phyloP scores from a whole-genome alignment of 345 rosid species.

The Nephelium lappaceum region DNA sequence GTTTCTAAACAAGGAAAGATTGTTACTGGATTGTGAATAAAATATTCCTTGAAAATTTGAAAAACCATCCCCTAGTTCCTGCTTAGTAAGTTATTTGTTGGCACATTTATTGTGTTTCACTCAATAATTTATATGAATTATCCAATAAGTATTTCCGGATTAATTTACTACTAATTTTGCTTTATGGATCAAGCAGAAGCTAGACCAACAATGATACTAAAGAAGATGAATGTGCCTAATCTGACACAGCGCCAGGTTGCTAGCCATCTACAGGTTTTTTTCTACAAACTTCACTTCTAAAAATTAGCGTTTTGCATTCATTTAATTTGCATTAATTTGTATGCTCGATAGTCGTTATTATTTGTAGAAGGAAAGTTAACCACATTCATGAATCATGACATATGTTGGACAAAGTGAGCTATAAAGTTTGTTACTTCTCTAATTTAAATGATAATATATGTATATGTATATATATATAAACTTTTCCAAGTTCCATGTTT shows the following conservation, averaged over 20 bases:
- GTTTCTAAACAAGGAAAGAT: not conserved
- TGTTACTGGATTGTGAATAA: not conserved
- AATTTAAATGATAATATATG: too few species aligned
- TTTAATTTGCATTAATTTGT: too few species aligned
- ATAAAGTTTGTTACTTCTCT: too few species aligned
- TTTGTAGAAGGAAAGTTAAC: too few species aligned
- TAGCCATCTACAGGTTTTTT: slow-evolving; percentile 65
- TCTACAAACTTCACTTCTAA: not conserved
- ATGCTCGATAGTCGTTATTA: too few species aligned
- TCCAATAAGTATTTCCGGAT: not conserved
- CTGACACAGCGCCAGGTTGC: slow-evolving; percentile 51
- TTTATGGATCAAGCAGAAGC: slow-evolving; percentile 35
- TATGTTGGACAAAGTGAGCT: too few species aligned
- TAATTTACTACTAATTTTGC: not conserved
- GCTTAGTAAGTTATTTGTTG: not conserved
- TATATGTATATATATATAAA: too few species aligned
- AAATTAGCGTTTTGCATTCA: not conserved
- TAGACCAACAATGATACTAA: slow-evolving; percentile 43
- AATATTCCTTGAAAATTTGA: too few species aligned
- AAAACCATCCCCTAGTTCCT: not conserved
- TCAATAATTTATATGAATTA: too few species aligned
- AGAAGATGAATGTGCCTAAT: slow-evolving; percentile 46
- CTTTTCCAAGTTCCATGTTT: not conserved
- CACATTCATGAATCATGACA: too few species aligned
- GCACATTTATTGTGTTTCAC: not conserved